Base-by-base conservation (phyloP, 148 eudicot genomes). In the Rhododendron griersonianum region DNA sequence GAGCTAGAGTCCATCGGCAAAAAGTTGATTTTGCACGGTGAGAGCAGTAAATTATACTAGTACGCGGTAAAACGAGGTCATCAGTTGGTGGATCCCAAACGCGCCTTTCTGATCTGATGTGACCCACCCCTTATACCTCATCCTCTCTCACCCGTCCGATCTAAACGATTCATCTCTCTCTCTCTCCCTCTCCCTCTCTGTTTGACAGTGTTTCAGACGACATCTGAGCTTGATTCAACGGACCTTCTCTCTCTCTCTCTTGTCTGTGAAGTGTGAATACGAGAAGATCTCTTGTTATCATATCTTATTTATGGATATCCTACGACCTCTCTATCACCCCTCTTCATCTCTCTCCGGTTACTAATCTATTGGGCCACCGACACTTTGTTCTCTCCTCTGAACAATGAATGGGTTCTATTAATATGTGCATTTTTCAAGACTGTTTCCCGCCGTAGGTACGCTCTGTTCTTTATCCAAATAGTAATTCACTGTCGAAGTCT, bases 21-120 rank as follows among this genome's bases (percentile, higher is more conserved):
- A 47, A 2, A 47, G 11, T 1, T 9, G 50, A 47, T 11, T 47
- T 47, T 47, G 11, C 50, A 47, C 50, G 11, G 50, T 7, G 50
- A 47, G 50, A 47, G 1, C 50, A 1, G 50, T 51, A 55, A 55
- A 55, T 33, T 33, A 33, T 33, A 33, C 2, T 30, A 14, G 39
- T 71, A 14, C 39, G 76, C 76, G 39, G 76, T 71, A 33, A 71
- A 11, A 71, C 5, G 39, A 71, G 75, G 76, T 71, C 39, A 71
- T 13, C 37, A 69, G 18, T 0, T 55, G 2, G 45, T 81, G 83
- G 83, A 65, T 81, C 71, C 67, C 83, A 51, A 37, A 33, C 41
- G 83, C 83, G 83, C 83, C 83, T 14, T 51, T 80, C 65, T 47
- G 9, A 41, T 25, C 39, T 33, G 83, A 80, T 80, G 45, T 53